Base-by-base conservation (phyloP, 768 basidiomycete species). In the Rhodotorula babjevae region DNA sequence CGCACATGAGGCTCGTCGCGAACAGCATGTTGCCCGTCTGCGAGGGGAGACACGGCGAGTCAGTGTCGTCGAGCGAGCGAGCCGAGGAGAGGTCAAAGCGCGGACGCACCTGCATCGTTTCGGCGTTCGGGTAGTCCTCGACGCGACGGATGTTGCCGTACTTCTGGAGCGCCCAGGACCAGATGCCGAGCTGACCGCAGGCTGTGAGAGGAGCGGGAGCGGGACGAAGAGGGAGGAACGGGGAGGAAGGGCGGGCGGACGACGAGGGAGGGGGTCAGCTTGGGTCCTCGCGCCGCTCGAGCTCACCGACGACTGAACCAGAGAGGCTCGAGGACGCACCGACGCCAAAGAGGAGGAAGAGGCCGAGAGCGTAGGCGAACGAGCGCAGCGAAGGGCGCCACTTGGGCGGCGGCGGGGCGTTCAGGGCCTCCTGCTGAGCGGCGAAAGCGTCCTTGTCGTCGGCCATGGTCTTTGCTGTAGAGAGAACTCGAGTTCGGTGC, bases 321-420 rank as follows among this genome's bases (percentile, higher is more conserved):
- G n/a, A n/a, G n/a, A n/a, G n/a, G n/a, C n/a, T n/a, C n/a, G n/a
- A 25, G 47, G 53, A 62, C 67, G 27, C 29, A 69, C 68, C 68
- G 40, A 62, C 4, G 25, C 61, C 68, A 36, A 69, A 62, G 44
- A 49, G 9, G 33, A 69, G 16, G 68, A 62, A 69, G 46, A 69
- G 31, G 14, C 40, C 61, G 31, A 27, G 14, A 23, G 29, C 56
- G 29, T 40, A 69, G 55, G 5, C 68, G n/a, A 63, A 50, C 23
- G 55, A 9, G 11, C 68, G 68, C 25, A 36, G 12, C 5, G 14
- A 14, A 5, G 47, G 23, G 11, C 49, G 21, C 29, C 55, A 69
- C 55, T 69, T 69, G 23, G 12, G 29, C 23, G 57, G 31, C 8
- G 68, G 68, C 2, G 50, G n/a, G 5, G 53, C 53, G 50, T 63